Percentiles rank a stretch among this genome's conserved stretches.
Conservation (phyloP, 1,284 basidiomycete genomes). For the Melampsora larici-populina region DNA sequence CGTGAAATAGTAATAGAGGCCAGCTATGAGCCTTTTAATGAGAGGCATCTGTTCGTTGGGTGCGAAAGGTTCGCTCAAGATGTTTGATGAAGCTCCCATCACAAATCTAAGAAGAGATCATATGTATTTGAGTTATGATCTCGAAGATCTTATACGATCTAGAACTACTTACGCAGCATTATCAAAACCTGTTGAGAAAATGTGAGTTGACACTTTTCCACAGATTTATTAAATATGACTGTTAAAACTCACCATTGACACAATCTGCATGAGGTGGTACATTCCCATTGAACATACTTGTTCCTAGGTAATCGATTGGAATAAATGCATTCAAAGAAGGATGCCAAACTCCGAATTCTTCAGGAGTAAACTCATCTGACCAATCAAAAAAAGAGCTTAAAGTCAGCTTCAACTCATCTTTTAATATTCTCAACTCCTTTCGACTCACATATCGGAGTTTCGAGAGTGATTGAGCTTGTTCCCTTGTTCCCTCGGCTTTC, state of each 20-base stretch:
- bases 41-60: constrained; percentile 15
- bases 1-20: constrained; percentile 35
- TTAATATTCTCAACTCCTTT: no score
- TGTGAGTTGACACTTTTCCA: background rate
- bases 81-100: constrained; percentile 30
- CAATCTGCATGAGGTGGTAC: constrained; percentile 15
- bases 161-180: constrained; percentile 23
- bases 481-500: constrained; percentile 34
- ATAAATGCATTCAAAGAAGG: constrained; percentile 36
- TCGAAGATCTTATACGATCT: no score
- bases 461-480: constrained; percentile 7
- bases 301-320: constrained; percentile 39
- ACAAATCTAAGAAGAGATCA: constrained; percentile 15
- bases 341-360: constrained; percentile 40
- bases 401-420: no score
- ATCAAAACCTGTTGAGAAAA: constrained; percentile 17
- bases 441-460: constrained; percentile 36
- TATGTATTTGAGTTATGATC: no score
- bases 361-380: constrained; percentile 36
- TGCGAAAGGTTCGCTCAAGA: constrained; percentile 36
- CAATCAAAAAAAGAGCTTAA: no score
- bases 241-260: constrained; percentile 11
- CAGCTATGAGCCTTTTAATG: constrained; percentile 18
- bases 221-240: background rate
- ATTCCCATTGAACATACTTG: constrained; percentile 36